Evolutionary conservation across 768 basidiomycete species (phyloP), one percentile per base, ranked within the genome.

Genomic region (Megacollybia marginata): DNA sequence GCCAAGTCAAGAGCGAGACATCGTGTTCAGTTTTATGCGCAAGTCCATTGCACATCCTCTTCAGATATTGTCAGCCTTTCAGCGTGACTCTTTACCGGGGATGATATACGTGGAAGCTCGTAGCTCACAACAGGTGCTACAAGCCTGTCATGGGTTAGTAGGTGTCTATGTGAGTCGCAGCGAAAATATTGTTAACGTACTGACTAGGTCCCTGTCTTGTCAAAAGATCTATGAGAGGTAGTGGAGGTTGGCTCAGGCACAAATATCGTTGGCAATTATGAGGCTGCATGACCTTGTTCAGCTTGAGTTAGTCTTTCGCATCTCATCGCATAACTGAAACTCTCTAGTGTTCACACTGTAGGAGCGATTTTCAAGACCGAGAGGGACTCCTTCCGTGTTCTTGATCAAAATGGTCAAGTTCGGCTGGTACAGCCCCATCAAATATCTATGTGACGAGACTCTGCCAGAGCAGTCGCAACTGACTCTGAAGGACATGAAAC

Each of bases 321-420:
- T 13, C 13, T 48, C 43, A 35, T 54, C 49, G 23, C 18, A 38
- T 51, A 55, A 59, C 38, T 9, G 31, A 44, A 15, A 13, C 23
- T 44, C 16, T 28, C 23, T 57, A 97, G 93, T 65, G 77, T 82
- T 31, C 89, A 93, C 64, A 95, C 93, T 5, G 92, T 93, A 33
- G 96, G 93, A 63, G 92, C 98, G 52, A 96, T 98, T 54, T 96
- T 87, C 78, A 94, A 95, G 65, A 94, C 93, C 1, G 96, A 98
- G 63, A 84, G 92, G 12, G 92, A 92, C 62, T 84, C 92, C 8
- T 92, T 99, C 80, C 90, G 93, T 49, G 88, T 99, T 2, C 75
- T 99, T 47, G 95, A 98, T 60, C 96, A 98, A 62, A 86, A 91
- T 56, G 91, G 92, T 1, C 85, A 91, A 68, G 79, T 89, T 13